phyloP scores from a whole-genome alignment of 2,329 filamentous ascomycete genomes.

The Fusarium agapanthi region DNA sequence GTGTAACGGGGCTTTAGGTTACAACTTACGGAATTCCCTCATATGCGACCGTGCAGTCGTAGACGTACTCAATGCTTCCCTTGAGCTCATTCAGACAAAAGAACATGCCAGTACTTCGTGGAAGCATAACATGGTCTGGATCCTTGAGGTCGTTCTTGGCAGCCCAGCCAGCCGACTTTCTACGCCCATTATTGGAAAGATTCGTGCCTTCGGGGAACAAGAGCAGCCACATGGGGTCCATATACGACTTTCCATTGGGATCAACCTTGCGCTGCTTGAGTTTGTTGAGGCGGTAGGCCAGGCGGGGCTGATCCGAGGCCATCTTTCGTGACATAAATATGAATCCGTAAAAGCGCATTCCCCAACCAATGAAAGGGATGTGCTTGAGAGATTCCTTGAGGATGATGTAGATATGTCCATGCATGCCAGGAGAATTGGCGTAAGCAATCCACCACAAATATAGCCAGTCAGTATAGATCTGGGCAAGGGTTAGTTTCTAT shows the following conservation, averaged over 20 bases:
- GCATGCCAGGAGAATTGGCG: conserved; percentile 76
- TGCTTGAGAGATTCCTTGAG: conserved; percentile 86
- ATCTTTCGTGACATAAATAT: conserved; percentile 93
- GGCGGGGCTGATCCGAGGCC: conserved; percentile 78
- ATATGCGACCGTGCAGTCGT: conserved; percentile 95
- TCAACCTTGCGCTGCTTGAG: conserved; percentile 67
- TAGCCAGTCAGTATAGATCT: conserved; percentile 90
- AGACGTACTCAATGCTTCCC: conserved; percentile 80
- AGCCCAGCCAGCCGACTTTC: conserved; percentile 78
- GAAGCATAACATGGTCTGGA: conserved; percentile 77
- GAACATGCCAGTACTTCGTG: conserved; percentile 80
- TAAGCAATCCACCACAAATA: conserved; percentile 97
- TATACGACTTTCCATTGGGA: conserved; percentile 62
- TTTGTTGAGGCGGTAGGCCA: conserved; percentile 77
- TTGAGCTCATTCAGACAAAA: conserved; percentile 82
- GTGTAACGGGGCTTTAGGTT: background rate
- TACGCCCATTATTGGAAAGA: conserved; percentile 73
- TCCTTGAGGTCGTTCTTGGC: conserved; percentile 78
- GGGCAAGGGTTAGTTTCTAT: background rate
- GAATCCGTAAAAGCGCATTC: conserved; percentile 88
- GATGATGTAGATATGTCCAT: conserved; percentile 90
- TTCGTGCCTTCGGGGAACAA: conserved; percentile 92
- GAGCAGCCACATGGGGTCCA: conserved; percentile 88
- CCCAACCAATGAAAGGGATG: conserved; percentile 80
- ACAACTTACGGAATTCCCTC: conserved; percentile 86